Conservation (phyloP, 2,329 filamentous ascomycete species). For the Coleophoma crateriformis region DNA sequence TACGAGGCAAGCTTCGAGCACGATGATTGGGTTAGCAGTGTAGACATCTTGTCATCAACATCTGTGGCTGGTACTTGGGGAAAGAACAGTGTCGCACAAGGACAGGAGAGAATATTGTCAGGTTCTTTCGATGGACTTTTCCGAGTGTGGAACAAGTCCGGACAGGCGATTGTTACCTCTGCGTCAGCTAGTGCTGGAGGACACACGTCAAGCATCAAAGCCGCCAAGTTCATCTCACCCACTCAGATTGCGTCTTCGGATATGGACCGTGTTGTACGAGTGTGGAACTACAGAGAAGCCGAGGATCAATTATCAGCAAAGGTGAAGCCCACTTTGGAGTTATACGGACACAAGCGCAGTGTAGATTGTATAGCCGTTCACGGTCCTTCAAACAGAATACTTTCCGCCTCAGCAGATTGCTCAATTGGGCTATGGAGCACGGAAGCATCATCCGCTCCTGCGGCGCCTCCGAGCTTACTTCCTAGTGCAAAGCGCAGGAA, state of each 20-base stretch:
- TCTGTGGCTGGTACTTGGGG: conserved; percentile 56
- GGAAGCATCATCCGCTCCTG: conserved; percentile 68
- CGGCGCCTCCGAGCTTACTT: conserved; percentile 64
- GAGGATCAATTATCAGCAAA: conserved; percentile 47
- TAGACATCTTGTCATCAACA: conserved; percentile 72
- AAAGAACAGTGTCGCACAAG: conserved; percentile 39
- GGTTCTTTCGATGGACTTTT: conserved; percentile 87
- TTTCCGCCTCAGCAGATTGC: conserved; percentile 82
- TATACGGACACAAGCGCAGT: conserved; percentile 74
- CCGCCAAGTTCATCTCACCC: conserved; percentile 76
- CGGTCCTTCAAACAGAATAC: conserved; percentile 65
- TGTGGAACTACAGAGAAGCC: conserved; percentile 82
- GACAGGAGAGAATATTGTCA: conserved; percentile 76
- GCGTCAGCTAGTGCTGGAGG: conserved; percentile 60
- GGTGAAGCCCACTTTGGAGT: conserved; percentile 70
- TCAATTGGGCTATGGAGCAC: conserved; percentile 85
- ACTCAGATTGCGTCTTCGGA: conserved; percentile 77
- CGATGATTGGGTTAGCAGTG: conserved; percentile 90
- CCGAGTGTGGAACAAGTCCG: conserved; percentile 84
- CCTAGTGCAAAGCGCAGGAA: conserved; percentile 74
- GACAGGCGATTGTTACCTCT: conserved; percentile 77
- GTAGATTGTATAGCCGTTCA: conserved; percentile 74
- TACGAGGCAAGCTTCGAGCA: conserved; percentile 93
- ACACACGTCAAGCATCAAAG: conserved; percentile 72
- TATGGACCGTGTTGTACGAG: conserved; percentile 75